A percentile compares a stretch with the other conserved stretches of the same genome.
Conservation (phyloP, 2,329 filamentous ascomycete species). For the Akanthomyces uredinophilus region DNA sequence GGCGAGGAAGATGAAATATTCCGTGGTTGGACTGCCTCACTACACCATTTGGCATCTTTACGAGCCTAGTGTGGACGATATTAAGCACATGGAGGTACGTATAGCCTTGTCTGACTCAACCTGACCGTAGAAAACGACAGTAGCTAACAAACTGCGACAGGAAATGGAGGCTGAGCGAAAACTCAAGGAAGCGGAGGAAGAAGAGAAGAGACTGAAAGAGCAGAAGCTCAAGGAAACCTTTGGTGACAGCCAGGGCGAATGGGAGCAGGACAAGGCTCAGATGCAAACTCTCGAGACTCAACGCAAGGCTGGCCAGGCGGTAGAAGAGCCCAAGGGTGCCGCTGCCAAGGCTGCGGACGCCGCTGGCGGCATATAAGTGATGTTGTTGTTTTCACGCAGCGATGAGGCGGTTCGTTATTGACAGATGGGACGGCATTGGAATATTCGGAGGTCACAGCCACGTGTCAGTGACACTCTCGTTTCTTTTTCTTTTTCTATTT, state of each 20-base stretch:
- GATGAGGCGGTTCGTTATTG: background rate
- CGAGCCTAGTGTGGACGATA: slow-evolving; percentile 96
- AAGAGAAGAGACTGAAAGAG: slow-evolving; percentile 63
- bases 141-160: slow-evolving; percentile 33
- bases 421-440: background rate
- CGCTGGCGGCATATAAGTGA: slow-evolving; percentile 10
- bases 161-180: slow-evolving; percentile 91
- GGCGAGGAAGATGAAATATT: slow-evolving; percentile 93
- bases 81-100: slow-evolving; percentile 85
- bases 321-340: slow-evolving; percentile 11
- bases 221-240: slow-evolving; percentile 80
- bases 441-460: background rate
- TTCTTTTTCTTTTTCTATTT: slow-evolving; percentile 1
- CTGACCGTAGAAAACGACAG: background rate
- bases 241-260: slow-evolving; percentile 69
- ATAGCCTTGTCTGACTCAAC: background rate
- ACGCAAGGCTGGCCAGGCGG: slow-evolving; percentile 14
- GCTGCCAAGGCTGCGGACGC: slow-evolving; percentile 12
- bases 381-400: slow-evolving; percentile 2
- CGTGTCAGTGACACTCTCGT: slow-evolving; percentile 17
- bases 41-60: slow-evolving; percentile 99
- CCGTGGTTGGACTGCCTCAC: slow-evolving; percentile 90
- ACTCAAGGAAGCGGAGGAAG: slow-evolving; percentile 66
- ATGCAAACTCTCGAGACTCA: slow-evolving; percentile 58
- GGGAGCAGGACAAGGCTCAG: slow-evolving; percentile 83